phyloP scores from a whole-genome alignment of 495 filamentous ascomycete genomes.

The Podospora fimiseda region DNA sequence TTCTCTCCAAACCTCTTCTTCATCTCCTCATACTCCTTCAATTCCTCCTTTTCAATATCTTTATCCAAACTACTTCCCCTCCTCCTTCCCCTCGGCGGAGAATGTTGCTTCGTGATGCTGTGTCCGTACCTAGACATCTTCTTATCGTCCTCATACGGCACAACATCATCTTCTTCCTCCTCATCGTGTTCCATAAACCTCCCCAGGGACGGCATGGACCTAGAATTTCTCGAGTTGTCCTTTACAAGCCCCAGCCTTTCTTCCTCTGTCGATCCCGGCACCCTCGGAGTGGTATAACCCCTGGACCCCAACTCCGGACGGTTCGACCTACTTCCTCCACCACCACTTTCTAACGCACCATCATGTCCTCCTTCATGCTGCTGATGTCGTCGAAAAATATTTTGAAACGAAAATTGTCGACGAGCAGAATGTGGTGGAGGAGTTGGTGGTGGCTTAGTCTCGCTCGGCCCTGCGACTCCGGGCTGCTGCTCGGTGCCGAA shows the following conservation, averaged over 20 bases:
- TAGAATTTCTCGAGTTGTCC: constrained; percentile 55
- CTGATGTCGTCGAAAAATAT: constrained; percentile 56
- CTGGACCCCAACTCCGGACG: constrained; percentile 42
- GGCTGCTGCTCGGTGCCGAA: constrained; percentile 24
- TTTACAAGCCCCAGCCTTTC: constrained; percentile 81
- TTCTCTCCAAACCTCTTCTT: constrained; percentile 6
- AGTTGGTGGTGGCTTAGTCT: constrained; percentile 36
- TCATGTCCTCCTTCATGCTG: constrained; percentile 30
- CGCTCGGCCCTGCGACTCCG: too few species aligned
- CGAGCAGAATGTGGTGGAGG: constrained; percentile 50
- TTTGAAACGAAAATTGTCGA: constrained; percentile 90
- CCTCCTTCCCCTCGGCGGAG: background rate
- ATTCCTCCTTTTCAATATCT: constrained; percentile 1
- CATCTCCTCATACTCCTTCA: constrained; percentile 5
- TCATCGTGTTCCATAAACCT: constrained; percentile 5
- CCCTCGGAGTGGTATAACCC: constrained; percentile 41
- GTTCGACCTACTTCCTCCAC: constrained; percentile 10
- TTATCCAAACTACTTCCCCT: background rate
- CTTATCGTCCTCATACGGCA: constrained; percentile 16
- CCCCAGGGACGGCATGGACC: constrained; percentile 34
- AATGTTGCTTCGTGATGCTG: constrained; percentile 28
- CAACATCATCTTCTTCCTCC: constrained; percentile 30
- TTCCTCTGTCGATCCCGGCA: constrained; percentile 69
- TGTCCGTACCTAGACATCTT: constrained; percentile 34
- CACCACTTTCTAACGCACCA: constrained; percentile 22